Evolutionary conservation across 306 rosid species (phyloP).

Genomic region (Styphnolobium japonicum): DNA sequence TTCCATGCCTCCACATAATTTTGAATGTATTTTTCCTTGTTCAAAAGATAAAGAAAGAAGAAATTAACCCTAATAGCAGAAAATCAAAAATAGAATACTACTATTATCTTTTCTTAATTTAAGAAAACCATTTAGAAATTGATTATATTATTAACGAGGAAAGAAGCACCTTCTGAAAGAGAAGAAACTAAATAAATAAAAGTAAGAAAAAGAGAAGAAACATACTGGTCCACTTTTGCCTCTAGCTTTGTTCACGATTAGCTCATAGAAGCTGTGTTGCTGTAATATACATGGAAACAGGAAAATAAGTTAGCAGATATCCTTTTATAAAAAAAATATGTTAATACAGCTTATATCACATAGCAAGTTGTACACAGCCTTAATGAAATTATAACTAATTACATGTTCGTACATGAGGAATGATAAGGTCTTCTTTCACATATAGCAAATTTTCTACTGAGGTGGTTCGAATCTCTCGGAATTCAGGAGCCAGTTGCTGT

Average conservation of each 20-base stretch:
- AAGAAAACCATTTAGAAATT: not conserved
- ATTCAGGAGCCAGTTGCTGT: conserved; percentile 92
- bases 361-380: not conserved
- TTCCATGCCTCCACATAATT: not conserved
- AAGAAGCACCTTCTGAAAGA: not conserved
- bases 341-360: not conserved
- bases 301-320: conserved; percentile 27
- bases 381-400: conserved; percentile 1
- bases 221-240: conserved; percentile 98
- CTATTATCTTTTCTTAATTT: not conserved
- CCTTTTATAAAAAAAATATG: not conserved
- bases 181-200: conserved; percentile 8
- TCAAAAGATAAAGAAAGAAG: not conserved
- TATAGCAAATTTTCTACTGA: conserved; percentile 93
- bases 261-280: conserved; percentile 98
- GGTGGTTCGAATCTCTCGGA: conserved; percentile 90
- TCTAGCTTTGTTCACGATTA: conserved; percentile 88
- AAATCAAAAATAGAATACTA: not conserved
- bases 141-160: not conserved
- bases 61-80: not conserved
- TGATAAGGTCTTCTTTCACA: conserved; percentile 97
- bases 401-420: conserved; percentile 71
- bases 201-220: not conserved
- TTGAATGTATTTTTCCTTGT: not conserved
- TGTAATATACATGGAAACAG: conserved; percentile 41